Evolutionary conservation across 1,139 yeast species (phyloP).

Genomic region (Debaryomyces udenii): DNA sequence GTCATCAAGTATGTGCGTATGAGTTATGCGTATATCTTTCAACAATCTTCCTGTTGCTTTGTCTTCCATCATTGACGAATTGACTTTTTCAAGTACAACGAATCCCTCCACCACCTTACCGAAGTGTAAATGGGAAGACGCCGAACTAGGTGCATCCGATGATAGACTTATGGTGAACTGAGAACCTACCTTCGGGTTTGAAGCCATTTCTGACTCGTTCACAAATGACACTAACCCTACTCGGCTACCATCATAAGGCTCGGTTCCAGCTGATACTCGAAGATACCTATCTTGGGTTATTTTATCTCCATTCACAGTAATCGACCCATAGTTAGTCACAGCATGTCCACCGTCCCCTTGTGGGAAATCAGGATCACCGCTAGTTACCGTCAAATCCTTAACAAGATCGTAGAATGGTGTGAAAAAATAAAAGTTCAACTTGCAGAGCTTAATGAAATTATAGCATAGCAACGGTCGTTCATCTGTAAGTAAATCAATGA

Average conservation of each 20-base stretch:
- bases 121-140: conserved; percentile 27
- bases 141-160: conserved; percentile 14
- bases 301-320: conserved; percentile 4
- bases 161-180: conserved; percentile 32
- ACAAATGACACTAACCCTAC: conserved; percentile 40
- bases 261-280: background rate
- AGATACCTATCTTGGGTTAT: conserved; percentile 8
- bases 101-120: conserved; percentile 59
- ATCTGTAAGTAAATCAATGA: conserved; percentile 50
- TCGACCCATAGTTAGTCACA: conserved; percentile 15
- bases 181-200: conserved; percentile 23
- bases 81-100: conserved; percentile 48
- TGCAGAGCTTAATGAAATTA: conserved; percentile 60
- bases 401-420: conserved; percentile 50
- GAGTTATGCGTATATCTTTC: conserved; percentile 55
- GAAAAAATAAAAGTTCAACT: conserved; percentile 54
- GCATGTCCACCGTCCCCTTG: conserved; percentile 28
- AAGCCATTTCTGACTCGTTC: conserved; percentile 16
- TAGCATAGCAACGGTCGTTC: conserved; percentile 40
- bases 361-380: conserved; percentile 56
- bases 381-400: conserved; percentile 37
- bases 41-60: conserved; percentile 33
- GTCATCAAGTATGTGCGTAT: conserved; percentile 54
- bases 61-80: conserved; percentile 40
- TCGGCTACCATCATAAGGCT: background rate